A percentile compares a stretch with the other conserved stretches of the same genome.
These are phyloP conservation scores for Scalesia atractyloides DNA, from an alignment of 129 eudicot species.

Conservation along the genomic window DNA sequence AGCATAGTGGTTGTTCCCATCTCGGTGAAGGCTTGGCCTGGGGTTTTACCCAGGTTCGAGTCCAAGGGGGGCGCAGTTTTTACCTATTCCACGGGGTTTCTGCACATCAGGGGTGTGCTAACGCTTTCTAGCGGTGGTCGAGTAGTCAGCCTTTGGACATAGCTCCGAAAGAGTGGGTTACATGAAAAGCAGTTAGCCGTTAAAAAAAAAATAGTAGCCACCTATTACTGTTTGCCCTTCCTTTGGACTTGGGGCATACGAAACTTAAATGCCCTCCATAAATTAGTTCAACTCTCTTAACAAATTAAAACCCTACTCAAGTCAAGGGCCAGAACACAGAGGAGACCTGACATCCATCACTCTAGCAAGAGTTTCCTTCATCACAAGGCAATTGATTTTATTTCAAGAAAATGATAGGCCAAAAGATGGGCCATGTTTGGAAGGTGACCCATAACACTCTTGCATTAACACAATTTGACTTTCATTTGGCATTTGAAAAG, in stretches of 20 bases:
- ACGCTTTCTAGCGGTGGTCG: too few relatives aligned
- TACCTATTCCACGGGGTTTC: too few relatives aligned
- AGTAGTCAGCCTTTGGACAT: too few relatives aligned
- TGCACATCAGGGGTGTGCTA: too few relatives aligned
- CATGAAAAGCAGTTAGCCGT: too few relatives aligned
- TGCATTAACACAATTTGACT: slow-evolving; percentile 23
- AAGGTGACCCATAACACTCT: slow-evolving; percentile 29
- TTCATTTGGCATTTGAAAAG: neutral
- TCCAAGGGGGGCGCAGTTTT: too few relatives aligned
- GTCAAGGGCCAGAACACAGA: slow-evolving; percentile 21
- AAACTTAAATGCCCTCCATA: slow-evolving; percentile 34
- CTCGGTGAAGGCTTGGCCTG: too few relatives aligned
- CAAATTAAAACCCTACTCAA: neutral
- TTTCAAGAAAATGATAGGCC: slow-evolving; percentile 17
- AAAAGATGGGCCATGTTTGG: slow-evolving; percentile 12
- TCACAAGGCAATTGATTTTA: slow-evolving; percentile 28
- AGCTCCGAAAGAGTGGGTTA: too few relatives aligned
- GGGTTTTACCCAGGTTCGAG: too few relatives aligned
- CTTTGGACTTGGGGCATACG: slow-evolving; percentile 18
- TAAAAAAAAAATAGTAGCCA: neutral
- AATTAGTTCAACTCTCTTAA: slow-evolving; percentile 25
- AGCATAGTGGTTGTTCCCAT: too few relatives aligned
- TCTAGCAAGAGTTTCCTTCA: slow-evolving; percentile 28
- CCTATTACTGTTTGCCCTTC: neutral
- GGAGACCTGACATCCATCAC: slow-evolving; percentile 7